Conservation (phyloP, 2,329 filamentous ascomycete genomes). For the Pestalotiopsis sp. region DNA sequence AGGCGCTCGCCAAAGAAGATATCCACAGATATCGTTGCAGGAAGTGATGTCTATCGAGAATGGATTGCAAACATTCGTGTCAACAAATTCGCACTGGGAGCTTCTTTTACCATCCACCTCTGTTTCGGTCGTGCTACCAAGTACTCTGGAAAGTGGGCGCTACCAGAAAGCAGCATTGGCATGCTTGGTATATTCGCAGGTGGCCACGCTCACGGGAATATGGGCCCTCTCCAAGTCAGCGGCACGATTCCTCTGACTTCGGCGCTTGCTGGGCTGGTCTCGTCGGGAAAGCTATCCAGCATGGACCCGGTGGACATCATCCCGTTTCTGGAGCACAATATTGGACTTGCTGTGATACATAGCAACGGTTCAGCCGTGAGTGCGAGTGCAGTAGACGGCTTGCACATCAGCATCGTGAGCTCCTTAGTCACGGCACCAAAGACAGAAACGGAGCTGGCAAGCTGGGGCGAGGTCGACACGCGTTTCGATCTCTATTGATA, state of each 20-base stretch:
- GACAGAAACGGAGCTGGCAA: conserved; percentile 1
- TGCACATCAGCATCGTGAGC: conserved; percentile 40
- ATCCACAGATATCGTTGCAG: background rate
- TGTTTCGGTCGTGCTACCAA: conserved; percentile 63
- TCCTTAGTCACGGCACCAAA: background rate
- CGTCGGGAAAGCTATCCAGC: conserved; percentile 36
- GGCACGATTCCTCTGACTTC: conserved; percentile 57
- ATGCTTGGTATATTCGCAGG: conserved; percentile 59
- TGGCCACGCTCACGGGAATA: conserved; percentile 21
- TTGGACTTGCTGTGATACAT: conserved; percentile 38
- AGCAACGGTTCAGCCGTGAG: conserved; percentile 31
- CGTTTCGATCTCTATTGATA: conserved; percentile 5
- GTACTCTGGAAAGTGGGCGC: conserved; percentile 52
- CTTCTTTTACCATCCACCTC: conserved; percentile 67
- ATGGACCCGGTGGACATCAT: conserved; percentile 39
- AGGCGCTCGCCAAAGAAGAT: background rate
- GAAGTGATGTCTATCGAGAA: conserved; percentile 50
- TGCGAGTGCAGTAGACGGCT: conserved; percentile 32
- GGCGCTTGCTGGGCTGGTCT: conserved; percentile 47
- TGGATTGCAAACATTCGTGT: conserved; percentile 72
- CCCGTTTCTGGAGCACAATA: conserved; percentile 42
- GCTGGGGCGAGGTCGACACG: background rate
- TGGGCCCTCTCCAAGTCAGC: conserved; percentile 37
- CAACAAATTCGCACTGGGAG: conserved; percentile 60
- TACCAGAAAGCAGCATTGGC: conserved; percentile 61